Percentiles rank a stretch among this genome's conserved stretches.
phyloP scores from a whole-genome alignment of 169 alveolate species.

The Plasmodium billcollinsi region DNA sequence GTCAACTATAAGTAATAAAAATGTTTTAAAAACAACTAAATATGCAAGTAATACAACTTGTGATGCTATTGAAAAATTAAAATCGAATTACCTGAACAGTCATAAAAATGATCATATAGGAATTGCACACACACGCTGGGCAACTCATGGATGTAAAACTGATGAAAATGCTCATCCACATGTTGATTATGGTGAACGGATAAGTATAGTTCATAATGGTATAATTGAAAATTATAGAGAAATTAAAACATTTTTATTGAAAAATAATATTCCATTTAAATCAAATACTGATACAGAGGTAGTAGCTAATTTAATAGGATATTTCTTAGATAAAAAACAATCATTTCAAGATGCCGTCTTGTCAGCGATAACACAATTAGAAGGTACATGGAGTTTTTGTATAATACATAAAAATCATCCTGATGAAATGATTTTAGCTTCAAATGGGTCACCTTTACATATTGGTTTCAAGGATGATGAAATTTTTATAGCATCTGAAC shows the following conservation, averaged over 20 bases:
- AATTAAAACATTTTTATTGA: slow-evolving; percentile 84
- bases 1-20: slow-evolving; percentile 88
- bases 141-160: slow-evolving; percentile 98
- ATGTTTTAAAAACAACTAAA: slow-evolving; percentile 89
- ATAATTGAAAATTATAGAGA: slow-evolving; percentile 91
- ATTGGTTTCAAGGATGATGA: slow-evolving; percentile 91
- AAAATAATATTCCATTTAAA: slow-evolving; percentile 77
- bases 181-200: slow-evolving; percentile 90
- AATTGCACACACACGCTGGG: slow-evolving; percentile 99
- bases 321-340: slow-evolving; percentile 2
- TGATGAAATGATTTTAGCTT: slow-evolving; percentile 92
- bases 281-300: slow-evolving; percentile 97
- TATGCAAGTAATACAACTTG: slow-evolving; percentile 83
- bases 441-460: slow-evolving; percentile 94
- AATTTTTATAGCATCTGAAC: slow-evolving; percentile 94
- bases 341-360: slow-evolving; percentile 86
- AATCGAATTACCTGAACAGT: slow-evolving; percentile 79
- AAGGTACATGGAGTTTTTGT: slow-evolving; percentile 98
- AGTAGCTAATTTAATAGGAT: slow-evolving; percentile 91
- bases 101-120: slow-evolving; percentile 92
- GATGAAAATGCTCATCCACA: slow-evolving; percentile 99
- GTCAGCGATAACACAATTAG: slow-evolving; percentile 89
- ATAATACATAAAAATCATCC: slow-evolving; percentile 91
- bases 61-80: slow-evolving; percentile 89
- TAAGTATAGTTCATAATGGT: slow-evolving; percentile 97